Conservation (phyloP, 1,284 basidiomycete species). For the Fomitopsis schrenkii region DNA sequence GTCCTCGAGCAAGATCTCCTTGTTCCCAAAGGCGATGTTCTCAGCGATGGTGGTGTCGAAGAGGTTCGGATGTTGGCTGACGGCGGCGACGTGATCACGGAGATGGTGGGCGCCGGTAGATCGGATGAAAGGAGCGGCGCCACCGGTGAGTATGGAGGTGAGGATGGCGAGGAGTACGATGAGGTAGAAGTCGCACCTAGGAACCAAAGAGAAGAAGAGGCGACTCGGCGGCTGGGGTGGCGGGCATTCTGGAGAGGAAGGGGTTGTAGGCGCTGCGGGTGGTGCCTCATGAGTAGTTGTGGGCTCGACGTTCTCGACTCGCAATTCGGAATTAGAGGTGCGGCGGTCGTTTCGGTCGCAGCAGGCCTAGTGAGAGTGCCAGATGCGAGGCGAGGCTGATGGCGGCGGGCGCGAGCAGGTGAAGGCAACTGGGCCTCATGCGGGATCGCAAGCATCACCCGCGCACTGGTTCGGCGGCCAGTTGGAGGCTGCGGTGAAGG, state of each 20-base stretch:
- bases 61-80: slow-evolving; percentile 81
- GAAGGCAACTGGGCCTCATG: too few species aligned
- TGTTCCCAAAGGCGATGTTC: slow-evolving; percentile 83
- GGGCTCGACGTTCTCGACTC: slow-evolving; percentile 21
- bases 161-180: slow-evolving; percentile 73
- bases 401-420: slow-evolving; percentile 27
- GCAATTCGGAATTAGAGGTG: slow-evolving; percentile 22
- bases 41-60: slow-evolving; percentile 84
- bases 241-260: slow-evolving; percentile 23
- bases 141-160: slow-evolving; percentile 67
- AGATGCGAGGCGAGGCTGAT: slow-evolving; percentile 30
- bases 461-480: too few species aligned
- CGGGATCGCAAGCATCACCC: too few species aligned
- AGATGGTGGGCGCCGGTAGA: slow-evolving; percentile 67
- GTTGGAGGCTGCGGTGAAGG: too few species aligned
- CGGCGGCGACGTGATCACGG: slow-evolving; percentile 81
- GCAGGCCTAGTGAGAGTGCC: slow-evolving; percentile 26
- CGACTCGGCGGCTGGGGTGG: slow-evolving; percentile 45
- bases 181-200: slow-evolving; percentile 47
- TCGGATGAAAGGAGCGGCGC: slow-evolving; percentile 82
- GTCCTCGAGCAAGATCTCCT: slow-evolving; percentile 45
- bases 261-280: slow-evolving; percentile 12
- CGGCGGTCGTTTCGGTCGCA: slow-evolving; percentile 25
- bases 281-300: slow-evolving; percentile 17
- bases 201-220: slow-evolving; percentile 66